These are phyloP conservation scores for Leccinum pellstonianum DNA, from an alignment of 768 basidiomycete species.

Conservation along the genomic window DNA sequence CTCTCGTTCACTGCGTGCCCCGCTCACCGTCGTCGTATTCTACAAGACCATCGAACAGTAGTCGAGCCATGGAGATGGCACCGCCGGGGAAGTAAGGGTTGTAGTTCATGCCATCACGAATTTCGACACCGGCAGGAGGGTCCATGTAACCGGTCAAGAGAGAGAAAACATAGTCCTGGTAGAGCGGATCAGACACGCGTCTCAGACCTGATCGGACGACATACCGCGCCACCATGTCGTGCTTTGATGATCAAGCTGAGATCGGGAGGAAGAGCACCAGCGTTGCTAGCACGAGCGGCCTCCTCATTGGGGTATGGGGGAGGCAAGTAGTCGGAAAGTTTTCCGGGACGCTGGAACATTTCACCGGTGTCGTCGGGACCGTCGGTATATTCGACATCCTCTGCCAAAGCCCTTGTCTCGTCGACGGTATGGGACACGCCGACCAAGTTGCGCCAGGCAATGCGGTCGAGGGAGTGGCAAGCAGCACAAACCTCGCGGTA, in stretches of 20 bases:
- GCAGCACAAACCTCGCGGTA: conserved; percentile 99
- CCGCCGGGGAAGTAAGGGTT: conserved; percentile 99
- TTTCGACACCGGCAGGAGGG: conserved; percentile 90
- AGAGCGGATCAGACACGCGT: conserved; percentile 6
- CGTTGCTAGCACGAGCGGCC: conserved; percentile 92
- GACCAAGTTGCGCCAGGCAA: conserved; percentile 99
- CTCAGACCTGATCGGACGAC: conserved; percentile 32
- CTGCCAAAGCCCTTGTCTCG: conserved; percentile 87
- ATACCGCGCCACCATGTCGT: conserved; percentile 91
- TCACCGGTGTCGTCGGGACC: conserved; percentile 93
- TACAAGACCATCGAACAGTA: conserved; percentile 92
- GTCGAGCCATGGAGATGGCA: conserved; percentile 97
- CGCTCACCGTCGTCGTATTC: conserved; percentile 90
- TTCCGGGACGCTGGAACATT: conserved; percentile 99
- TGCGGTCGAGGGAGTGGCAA: conserved; percentile 98
- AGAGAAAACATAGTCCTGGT: conserved; percentile 93
- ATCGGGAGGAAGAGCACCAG: conserved; percentile 95
- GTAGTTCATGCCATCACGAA: conserved; percentile 98
- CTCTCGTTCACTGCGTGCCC: not conserved
- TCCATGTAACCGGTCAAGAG: conserved; percentile 97
- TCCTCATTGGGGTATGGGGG: conserved; percentile 96
- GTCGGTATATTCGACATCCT: conserved; percentile 95
- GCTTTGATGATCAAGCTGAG: conserved; percentile 97
- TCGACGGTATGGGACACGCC: conserved; percentile 96
- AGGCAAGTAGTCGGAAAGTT: conserved; percentile 97